Percentiles rank a stretch among this genome's conserved stretches.
phyloP scores from a whole-genome alignment of 1,139 yeast genomes.

The Sugiyamaella castrensis region DNA sequence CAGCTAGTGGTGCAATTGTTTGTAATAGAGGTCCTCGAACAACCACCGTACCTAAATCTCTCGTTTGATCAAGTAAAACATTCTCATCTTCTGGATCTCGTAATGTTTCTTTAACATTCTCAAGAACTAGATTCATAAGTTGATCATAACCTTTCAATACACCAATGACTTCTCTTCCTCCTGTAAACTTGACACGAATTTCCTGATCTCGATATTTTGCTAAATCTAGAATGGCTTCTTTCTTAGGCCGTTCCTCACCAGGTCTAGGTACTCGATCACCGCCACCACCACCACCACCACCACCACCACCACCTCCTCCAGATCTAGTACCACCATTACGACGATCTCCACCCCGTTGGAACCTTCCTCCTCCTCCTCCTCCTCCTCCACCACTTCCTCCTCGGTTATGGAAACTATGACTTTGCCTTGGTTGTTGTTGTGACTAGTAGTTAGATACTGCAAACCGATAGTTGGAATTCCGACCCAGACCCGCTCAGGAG shows the following conservation, averaged over 20 bases:
- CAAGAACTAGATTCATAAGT: constrained; percentile 88
- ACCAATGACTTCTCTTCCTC: constrained; percentile 84
- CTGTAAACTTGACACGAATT: constrained; percentile 76
- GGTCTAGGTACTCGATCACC: constrained; percentile 34
- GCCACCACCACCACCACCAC: constrained; percentile 18
- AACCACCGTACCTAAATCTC: constrained; percentile 72
- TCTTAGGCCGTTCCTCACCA: constrained; percentile 68
- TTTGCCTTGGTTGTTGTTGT: constrained; percentile 6
- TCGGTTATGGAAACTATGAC: constrained; percentile 1
- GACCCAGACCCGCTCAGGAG: too few species aligned
- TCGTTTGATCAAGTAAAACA: constrained; percentile 48
- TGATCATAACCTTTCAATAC: constrained; percentile 85
- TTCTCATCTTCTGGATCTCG: constrained; percentile 61
- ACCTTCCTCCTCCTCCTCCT: constrained; percentile 10
- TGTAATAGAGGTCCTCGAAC: constrained; percentile 82
- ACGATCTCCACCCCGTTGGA: constrained; percentile 15
- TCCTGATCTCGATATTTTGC: constrained; percentile 71
- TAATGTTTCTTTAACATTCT: constrained; percentile 63
- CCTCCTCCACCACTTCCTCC: constrained; percentile 4
- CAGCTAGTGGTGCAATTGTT: constrained; percentile 81
- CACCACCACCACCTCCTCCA: constrained; percentile 17
- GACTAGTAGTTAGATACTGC: neutral
- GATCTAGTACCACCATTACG: constrained; percentile 13
- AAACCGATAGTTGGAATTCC: too few species aligned
- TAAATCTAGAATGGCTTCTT: constrained; percentile 85